Evolutionary conservation across 2,329 filamentous ascomycete species (phyloP).

Genomic region (Pyrenophora graminea): DNA sequence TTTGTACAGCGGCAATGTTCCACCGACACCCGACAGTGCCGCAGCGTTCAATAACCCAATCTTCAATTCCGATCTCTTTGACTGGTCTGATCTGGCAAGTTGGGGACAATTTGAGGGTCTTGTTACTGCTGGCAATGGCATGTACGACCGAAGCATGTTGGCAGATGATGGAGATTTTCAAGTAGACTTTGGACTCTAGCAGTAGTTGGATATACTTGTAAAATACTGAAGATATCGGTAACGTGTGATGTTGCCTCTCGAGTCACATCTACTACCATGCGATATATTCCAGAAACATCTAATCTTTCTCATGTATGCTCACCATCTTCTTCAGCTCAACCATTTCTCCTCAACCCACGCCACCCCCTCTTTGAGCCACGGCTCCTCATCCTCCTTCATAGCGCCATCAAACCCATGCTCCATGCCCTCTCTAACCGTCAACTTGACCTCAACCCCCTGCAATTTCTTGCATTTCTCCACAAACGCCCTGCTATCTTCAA

Average conservation of each 20-base stretch:
- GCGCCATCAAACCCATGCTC: conserved; percentile 43
- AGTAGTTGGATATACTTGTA: no score
- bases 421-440: conserved; percentile 21
- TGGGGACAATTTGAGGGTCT: conserved; percentile 48
- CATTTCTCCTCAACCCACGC: conserved; percentile 35
- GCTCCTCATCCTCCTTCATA: conserved; percentile 29
- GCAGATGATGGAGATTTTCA: conserved; percentile 20
- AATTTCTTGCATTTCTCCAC: conserved; percentile 27
- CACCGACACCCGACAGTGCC: conserved; percentile 35
- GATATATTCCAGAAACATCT: no score
- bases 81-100: conserved; percentile 41
- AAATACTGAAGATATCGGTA: no score
- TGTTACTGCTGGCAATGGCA: conserved; percentile 41
- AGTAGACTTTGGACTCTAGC: conserved; percentile 2
- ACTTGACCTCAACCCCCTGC: conserved; percentile 22
- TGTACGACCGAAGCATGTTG: conserved; percentile 37
- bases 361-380: conserved; percentile 37
- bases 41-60: background rate
- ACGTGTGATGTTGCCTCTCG: no score
- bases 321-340: conserved; percentile 11
- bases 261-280: no score
- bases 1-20: conserved; percentile 23
- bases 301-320: no score
- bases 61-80: conserved; percentile 28
- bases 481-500: conserved; percentile 34